Base-by-base conservation (phyloP, 2,329 filamentous ascomycete species). In the Calonectria pauciramosa region DNA sequence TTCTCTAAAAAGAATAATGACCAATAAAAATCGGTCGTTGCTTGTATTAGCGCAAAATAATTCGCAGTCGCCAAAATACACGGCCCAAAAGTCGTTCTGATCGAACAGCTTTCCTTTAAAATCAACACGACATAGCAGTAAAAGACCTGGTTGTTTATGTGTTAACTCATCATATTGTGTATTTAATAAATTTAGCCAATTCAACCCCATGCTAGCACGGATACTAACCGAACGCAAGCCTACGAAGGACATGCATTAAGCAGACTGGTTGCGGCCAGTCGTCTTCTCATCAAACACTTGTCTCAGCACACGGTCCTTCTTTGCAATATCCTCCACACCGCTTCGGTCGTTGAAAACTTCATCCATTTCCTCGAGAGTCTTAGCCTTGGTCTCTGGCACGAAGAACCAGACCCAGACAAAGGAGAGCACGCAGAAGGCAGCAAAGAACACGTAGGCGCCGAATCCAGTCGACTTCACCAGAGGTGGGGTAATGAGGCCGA, bases 381-480 rank as follows among this genome's bases (percentile, higher is more conserved):
- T 84, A 0, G 88, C 88, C 52, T 87, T 89, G 1, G 90, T 92
- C 79, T 93, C 91, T 0, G 90, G 90, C 0, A 91, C 87, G 74
- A 89, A 89, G 71, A 88, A 86, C 74, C 82, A 89, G 0, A 88
- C 88, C 87, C 89, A 92, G 9, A 81, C 54, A 26, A 80, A 80
- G 32, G 91, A 88, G 54, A 90, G 85, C 82, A 90, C 89, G 85
- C 89, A 91, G 68, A 92, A 92, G 56, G 82, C 87, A 8, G 88
- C 86, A 81, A 91, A 93, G 73, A 92, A 91, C 75, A 92, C 84
- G 82, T 91, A 93, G 0, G 89, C 88, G 10, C 88, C 89, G 52
- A 76, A 82, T 3, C 79, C 79, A 18, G 75, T 89, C 54, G 89
- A 88, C 72, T 91, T 60, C 6, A 73, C 73, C 4, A 75, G 70